Evolutionary conservation across 1,139 yeast species (phyloP).

Genomic region (Nadsonia starkeyi-henricii): DNA sequence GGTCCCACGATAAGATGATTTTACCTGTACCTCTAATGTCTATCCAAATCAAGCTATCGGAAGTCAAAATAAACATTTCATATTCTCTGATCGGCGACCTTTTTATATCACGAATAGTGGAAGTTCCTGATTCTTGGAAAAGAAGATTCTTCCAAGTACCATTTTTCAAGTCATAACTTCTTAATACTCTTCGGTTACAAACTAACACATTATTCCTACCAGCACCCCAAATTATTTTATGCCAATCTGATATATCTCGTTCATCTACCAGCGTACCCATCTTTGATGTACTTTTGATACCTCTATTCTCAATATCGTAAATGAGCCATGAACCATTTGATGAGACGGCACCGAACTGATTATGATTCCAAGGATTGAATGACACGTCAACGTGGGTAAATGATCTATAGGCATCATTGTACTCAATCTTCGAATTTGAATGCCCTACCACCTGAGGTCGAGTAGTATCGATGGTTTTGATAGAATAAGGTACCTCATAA

Average conservation of each 20-base stretch:
- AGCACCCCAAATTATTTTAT: slow-evolving; percentile 4
- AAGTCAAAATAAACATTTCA: slow-evolving; percentile 16
- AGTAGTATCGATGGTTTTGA: slow-evolving; percentile 5
- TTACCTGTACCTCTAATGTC: slow-evolving; percentile 16
- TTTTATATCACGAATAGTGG: slow-evolving; percentile 10
- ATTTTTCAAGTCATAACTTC: slow-evolving; percentile 10
- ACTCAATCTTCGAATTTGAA: background rate
- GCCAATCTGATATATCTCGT: background rate
- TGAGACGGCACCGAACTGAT: slow-evolving; percentile 10
- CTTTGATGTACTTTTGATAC: slow-evolving; percentile 2
- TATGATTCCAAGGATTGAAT: slow-evolving; percentile 12
- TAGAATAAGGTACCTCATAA: background rate
- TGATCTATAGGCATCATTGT: background rate
- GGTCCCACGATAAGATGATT: slow-evolving; percentile 56
- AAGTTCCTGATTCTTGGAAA: slow-evolving; percentile 2
- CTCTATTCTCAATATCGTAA: slow-evolving; percentile 6
- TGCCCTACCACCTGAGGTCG: background rate
- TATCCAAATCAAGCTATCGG: slow-evolving; percentile 16
- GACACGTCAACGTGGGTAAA: slow-evolving; percentile 8
- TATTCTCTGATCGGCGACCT: slow-evolving; percentile 8
- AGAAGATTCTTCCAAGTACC: slow-evolving; percentile 1
- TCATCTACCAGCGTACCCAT: slow-evolving; percentile 1
- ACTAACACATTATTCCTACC: slow-evolving; percentile 10
- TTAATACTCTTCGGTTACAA: slow-evolving; percentile 12
- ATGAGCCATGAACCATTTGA: slow-evolving; percentile 12